Conservation (phyloP, 2,329 filamentous ascomycete species). For the Endoconidiophora polonica region DNA sequence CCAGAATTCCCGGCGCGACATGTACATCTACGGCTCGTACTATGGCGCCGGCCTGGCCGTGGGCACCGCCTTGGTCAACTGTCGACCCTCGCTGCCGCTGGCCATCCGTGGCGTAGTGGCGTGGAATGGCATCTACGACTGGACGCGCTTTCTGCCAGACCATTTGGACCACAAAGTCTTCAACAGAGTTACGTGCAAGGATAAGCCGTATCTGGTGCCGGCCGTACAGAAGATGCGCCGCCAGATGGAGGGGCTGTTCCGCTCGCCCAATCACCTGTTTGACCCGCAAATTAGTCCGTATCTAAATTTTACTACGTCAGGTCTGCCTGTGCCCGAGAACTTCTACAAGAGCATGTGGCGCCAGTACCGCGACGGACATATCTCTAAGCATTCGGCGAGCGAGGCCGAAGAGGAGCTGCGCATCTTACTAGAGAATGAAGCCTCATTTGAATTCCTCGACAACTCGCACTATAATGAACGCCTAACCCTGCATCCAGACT, state of each 20-base stretch:
- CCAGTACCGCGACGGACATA: conserved; percentile 2
- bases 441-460: conserved; percentile 7
- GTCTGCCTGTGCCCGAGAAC: conserved; percentile 27
- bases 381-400: neutral
- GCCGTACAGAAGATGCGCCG: neutral
- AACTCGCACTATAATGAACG: conserved; percentile 10
- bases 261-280: conserved; percentile 31
- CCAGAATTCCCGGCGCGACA: conserved; percentile 21
- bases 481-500: neutral
- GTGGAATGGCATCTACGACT: conserved; percentile 47
- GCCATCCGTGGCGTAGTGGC: conserved; percentile 36
- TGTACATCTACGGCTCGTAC: conserved; percentile 21
- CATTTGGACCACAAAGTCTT: conserved; percentile 26
- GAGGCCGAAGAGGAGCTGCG: conserved; percentile 3
- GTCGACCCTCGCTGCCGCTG: conserved; percentile 25
- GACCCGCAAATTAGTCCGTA: conserved; percentile 43
- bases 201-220: neutral
- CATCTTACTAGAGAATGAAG: neutral
- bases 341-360: conserved; percentile 21
- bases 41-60: conserved; percentile 40
- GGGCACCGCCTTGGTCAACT: conserved; percentile 40
- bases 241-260: conserved; percentile 29
- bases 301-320: conserved; percentile 40
- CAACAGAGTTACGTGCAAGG: neutral
- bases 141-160: conserved; percentile 41